phyloP scores from a whole-genome alignment of 108 stramenopile species.

The Skeletonema menzelii region DNA sequence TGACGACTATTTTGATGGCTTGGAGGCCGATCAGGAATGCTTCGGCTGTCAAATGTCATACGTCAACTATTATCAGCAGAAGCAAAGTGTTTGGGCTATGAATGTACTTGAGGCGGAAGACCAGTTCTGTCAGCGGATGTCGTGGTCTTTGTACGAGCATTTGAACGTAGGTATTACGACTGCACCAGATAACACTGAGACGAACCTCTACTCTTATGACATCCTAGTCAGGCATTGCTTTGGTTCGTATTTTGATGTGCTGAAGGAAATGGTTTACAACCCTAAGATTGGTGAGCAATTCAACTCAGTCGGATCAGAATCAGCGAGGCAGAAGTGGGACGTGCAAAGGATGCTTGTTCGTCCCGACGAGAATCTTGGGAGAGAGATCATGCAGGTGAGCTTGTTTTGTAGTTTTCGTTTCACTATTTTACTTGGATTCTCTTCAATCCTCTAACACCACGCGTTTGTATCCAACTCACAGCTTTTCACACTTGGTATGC shows the following conservation, averaged over 20 bases:
- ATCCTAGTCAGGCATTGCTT: conserved; percentile 67
- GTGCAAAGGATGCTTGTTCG: conserved; percentile 16
- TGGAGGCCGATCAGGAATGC: conserved; percentile 33
- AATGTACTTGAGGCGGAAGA: conserved; percentile 38
- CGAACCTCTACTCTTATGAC: conserved; percentile 54
- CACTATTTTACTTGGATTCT: not conserved
- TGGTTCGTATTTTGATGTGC: conserved; percentile 54
- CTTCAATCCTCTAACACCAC: not conserved
- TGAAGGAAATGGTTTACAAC: conserved; percentile 55
- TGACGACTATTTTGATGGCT: conserved; percentile 41
- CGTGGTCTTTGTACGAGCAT: conserved; percentile 77
- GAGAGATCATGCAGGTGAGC: conserved; percentile 58
- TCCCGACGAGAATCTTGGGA: conserved; percentile 61
- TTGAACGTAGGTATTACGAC: conserved; percentile 46
- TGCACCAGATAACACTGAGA: conserved; percentile 42
- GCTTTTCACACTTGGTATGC: conserved; percentile 45
- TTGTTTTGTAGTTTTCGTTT: not conserved
- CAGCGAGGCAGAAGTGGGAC: conserved; percentile 25
- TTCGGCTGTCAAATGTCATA: conserved; percentile 36
- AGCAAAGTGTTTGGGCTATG: conserved; percentile 41
- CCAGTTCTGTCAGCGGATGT: conserved; percentile 70
- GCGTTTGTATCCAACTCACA: not conserved
- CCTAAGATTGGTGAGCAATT: conserved; percentile 62
- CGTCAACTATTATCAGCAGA: conserved; percentile 40
- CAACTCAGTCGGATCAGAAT: conserved; percentile 43